phyloP scores from a whole-genome alignment of 352 stramenopile genomes.

The Lagenidium sp. region DNA sequence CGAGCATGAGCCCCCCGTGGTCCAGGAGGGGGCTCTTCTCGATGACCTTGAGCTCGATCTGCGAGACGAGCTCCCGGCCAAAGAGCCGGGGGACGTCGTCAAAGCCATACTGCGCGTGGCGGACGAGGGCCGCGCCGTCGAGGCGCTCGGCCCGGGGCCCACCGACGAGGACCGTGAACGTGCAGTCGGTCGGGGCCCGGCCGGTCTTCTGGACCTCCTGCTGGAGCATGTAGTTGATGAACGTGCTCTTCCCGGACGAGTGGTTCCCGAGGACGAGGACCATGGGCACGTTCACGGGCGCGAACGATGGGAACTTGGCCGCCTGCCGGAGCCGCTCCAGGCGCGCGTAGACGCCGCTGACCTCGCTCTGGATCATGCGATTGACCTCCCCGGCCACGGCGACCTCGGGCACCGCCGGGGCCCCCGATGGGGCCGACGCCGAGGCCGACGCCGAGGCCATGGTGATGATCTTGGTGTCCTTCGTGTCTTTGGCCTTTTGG shows the following conservation, averaged over 20 bases:
- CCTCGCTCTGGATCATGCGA: constrained; percentile 79
- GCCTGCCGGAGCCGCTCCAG: constrained; percentile 52
- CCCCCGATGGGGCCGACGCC: constrained; percentile 1
- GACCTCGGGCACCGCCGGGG: constrained; percentile 24
- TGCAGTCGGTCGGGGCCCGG: constrained; percentile 72
- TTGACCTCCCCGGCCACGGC: constrained; percentile 55
- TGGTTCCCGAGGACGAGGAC: constrained; percentile 82
- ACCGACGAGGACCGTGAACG: constrained; percentile 74
- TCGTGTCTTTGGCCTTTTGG: no score
- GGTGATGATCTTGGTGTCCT: constrained; percentile 6
- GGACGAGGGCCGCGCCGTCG: constrained; percentile 61
- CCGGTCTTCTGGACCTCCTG: constrained; percentile 80
- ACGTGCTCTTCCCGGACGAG: constrained; percentile 80
- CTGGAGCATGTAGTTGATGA: constrained; percentile 85
- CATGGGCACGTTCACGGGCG: constrained; percentile 71
- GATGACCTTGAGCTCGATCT: constrained; percentile 82
- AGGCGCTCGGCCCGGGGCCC: constrained; percentile 61
- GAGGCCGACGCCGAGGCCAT: neutral
- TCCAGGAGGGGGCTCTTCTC: constrained; percentile 55
- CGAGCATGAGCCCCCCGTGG: constrained; percentile 73
- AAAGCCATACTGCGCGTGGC: constrained; percentile 72
- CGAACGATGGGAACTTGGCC: constrained; percentile 74
- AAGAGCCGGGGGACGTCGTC: constrained; percentile 74
- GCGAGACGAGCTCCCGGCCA: constrained; percentile 72
- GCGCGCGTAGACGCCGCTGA: constrained; percentile 53